phyloP scores from a whole-genome alignment of 306 rosid species.

The Trifolium dubium region DNA sequence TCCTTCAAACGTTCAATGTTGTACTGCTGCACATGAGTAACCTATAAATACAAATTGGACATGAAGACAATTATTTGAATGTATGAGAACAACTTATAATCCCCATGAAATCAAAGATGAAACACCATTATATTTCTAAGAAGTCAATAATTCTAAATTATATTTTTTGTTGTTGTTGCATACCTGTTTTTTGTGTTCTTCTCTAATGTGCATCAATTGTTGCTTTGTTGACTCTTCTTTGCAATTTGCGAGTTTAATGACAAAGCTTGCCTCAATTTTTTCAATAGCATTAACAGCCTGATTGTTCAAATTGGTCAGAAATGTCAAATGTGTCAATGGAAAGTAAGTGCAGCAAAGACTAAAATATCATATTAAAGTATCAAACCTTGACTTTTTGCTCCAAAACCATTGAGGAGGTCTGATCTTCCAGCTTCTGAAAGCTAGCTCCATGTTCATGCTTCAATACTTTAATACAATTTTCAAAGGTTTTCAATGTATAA shows the following conservation, averaged over 20 bases:
- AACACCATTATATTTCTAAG: constrained; percentile 22
- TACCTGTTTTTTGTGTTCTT: constrained; percentile 76
- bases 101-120: constrained; percentile 9
- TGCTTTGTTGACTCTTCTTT: constrained; percentile 70
- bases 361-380: constrained; percentile 48
- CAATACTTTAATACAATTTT: no score
- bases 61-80: constrained; percentile 37
- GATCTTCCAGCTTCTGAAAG: constrained; percentile 63
- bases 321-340: constrained; percentile 39
- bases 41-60: constrained; percentile 51
- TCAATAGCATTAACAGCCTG: constrained; percentile 70
- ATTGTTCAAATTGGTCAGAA: constrained; percentile 52
- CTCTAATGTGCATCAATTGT: constrained; percentile 62
- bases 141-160: constrained; percentile 32
- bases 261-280: constrained; percentile 61
- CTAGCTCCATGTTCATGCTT: no score
- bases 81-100: constrained; percentile 25
- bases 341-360: constrained; percentile 35
- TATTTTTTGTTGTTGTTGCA: constrained; percentile 31
- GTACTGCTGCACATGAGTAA: constrained; percentile 58
- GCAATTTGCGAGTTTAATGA: constrained; percentile 61
- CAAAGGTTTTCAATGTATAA: no score
- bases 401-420: constrained; percentile 63
- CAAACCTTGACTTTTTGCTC: constrained; percentile 76
- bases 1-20: no score